Percentiles rank a stretch among this genome's conserved stretches.
Evolutionary conservation across 106 monocot genomes (phyloP).

Genomic region (Posidonia australis): DNA sequence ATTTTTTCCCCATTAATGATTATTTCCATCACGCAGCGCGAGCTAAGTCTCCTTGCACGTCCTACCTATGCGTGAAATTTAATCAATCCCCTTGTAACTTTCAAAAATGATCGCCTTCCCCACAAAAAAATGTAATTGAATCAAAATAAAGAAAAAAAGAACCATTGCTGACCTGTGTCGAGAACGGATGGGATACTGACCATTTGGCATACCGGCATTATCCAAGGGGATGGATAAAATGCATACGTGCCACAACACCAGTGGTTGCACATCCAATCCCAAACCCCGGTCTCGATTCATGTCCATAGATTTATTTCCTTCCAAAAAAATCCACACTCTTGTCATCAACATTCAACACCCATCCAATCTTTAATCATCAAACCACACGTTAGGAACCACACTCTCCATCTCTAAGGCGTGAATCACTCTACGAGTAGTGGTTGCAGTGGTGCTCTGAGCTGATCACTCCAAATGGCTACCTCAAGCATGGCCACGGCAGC

Average conservation of each 20-base stretch:
- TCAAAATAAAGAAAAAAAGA: too few species aligned
- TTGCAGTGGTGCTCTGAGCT: neutral
- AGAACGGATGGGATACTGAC: too few species aligned
- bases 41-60: too few species aligned
- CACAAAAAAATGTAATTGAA: too few species aligned
- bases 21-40: too few species aligned
- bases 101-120: too few species aligned
- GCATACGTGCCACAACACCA: slow-evolving; percentile 1
- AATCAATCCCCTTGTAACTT: too few species aligned
- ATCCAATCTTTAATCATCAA: neutral
- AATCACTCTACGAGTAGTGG: neutral
- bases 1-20: too few species aligned
- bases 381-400: neutral
- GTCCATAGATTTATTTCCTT: neutral
- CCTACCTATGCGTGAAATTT: too few species aligned
- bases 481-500: slow-evolving; percentile 59
- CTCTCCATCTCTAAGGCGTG: neutral
- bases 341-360: neutral
- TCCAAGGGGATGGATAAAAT: neutral
- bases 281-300: neutral
- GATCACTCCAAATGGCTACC: slow-evolving; percentile 34
- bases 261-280: too few species aligned
- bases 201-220: too few species aligned
- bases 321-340: slow-evolving; percentile 15
- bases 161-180: too few species aligned